These are phyloP conservation scores for Lentinula sp. DNA, from an alignment of 768 basidiomycete species.

Conservation along the genomic window DNA sequence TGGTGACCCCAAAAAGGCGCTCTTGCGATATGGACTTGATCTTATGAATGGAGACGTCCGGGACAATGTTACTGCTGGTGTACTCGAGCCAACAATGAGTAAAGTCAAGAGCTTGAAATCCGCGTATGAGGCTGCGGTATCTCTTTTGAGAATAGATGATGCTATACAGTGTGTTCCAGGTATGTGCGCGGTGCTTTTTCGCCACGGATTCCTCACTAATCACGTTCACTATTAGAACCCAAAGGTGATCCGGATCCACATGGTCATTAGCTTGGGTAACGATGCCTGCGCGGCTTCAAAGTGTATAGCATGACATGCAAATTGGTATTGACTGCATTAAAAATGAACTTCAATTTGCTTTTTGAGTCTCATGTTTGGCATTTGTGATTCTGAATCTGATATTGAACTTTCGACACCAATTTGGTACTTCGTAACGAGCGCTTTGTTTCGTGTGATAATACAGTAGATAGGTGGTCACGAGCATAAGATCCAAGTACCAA, in stretches of 20 bases:
- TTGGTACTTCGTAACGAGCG: too few species aligned
- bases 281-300: not conserved
- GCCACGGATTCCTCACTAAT: constrained; percentile 12
- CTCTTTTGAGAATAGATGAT: constrained; percentile 91
- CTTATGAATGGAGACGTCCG: constrained; percentile 90
- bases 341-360: too few species aligned
- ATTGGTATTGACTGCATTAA: too few species aligned
- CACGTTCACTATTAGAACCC: constrained; percentile 42
- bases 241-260: constrained; percentile 69
- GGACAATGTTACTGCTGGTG: constrained; percentile 90
- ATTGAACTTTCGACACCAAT: too few species aligned
- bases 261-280: constrained; percentile 45
- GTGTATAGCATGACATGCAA: too few species aligned
- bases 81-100: constrained; percentile 94
- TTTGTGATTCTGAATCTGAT: too few species aligned
- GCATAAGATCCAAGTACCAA: too few species aligned
- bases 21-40: constrained; percentile 93
- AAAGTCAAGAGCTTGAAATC: constrained; percentile 97
- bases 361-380: too few species aligned
- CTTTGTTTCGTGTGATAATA: too few species aligned
- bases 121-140: constrained; percentile 94
- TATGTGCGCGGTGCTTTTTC: constrained; percentile 17
- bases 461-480: too few species aligned
- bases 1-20: constrained; percentile 86
- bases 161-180: constrained; percentile 89